Conservation (phyloP, 1,139 yeast genomes). For the Candida neerlandica region DNA sequence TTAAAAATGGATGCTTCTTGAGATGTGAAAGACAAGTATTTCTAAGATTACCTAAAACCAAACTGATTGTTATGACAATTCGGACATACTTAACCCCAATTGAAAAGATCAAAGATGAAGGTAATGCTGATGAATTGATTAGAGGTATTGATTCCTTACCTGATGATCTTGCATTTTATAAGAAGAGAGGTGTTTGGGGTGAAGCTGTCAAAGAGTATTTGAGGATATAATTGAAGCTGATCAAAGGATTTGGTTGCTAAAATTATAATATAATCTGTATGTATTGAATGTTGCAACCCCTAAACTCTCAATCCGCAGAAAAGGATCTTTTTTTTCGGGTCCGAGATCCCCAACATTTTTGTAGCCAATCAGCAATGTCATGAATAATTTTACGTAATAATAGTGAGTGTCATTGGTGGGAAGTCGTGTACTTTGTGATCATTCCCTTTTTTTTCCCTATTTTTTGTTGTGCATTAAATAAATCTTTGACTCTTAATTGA, state of each 20-base stretch:
- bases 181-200: constrained; percentile 66
- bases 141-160: constrained; percentile 65
- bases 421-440: constrained; percentile 1
- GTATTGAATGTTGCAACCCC: too few species aligned
- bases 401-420: constrained; percentile 1
- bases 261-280: not conserved
- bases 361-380: not conserved
- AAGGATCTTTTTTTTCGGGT: not conserved
- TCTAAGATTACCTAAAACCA: constrained; percentile 40
- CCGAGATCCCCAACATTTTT: not conserved
- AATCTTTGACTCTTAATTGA: not conserved
- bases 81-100: constrained; percentile 46
- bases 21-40: constrained; percentile 46
- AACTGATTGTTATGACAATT: constrained; percentile 44
- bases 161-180: constrained; percentile 59
- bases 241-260: too few species aligned
- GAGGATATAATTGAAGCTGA: not conserved
- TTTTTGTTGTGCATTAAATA: not conserved
- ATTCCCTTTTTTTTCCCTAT: constrained; percentile 2
- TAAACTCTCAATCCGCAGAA: not conserved
- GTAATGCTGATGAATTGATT: constrained; percentile 45
- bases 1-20: constrained; percentile 37
- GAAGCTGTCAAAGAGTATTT: constrained; percentile 56
- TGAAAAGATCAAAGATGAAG: constrained; percentile 36
- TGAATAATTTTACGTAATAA: constrained; percentile 6